Evolutionary conservation across 495 filamentous ascomycete genomes (phyloP), one percentile per base, ranked within the genome.

Genomic region (Penicillium longicatenatum): DNA sequence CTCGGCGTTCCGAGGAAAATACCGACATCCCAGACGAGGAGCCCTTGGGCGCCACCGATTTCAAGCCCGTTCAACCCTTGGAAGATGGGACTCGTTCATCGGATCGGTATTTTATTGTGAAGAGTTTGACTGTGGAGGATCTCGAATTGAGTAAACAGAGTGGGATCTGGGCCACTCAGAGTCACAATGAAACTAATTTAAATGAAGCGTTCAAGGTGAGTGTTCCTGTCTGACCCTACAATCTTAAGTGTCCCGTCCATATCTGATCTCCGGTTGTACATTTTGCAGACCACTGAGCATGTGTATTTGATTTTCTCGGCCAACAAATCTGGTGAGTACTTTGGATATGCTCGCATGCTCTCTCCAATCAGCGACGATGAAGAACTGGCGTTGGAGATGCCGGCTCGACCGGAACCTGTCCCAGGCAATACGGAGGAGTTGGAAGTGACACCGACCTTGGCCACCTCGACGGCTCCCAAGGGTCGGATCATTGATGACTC

Each of bases 241-340:
- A 39, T 21, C 19, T 47, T 10, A 39, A 4, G 37, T 48, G 44
- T 11, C n/a, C n/a, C n/a, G 52, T 17, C 61, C 26, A 35, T 46
- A 20, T 57, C 60, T 55, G 16, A 53, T n/a, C 47, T 39, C 37
- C 47, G 9, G 19, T 16, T 54, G 45, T 54, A 57, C 44, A 49
- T 9, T 5, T 49, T 55, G 37, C 58, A 96, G 92, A 79, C 75
- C 16, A 84, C 88, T 20, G 90, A 95, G 48, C 89, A 91, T 66
- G 92, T 98, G n/a, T 97, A 93, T 65, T 80, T 98, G 30, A 86
- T 98, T 22, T 98, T 98, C 71, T 97, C 93, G 14, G 94, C 93
- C 12, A 98, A 98, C 74, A 98, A 97, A 65, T 98, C 94, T 0
- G 94, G 94, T 19, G 94, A 97, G 72, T 98, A 97, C 64, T 97